Conservation (phyloP, 805 yeast species). For the Ogataea siamensis region DNA sequence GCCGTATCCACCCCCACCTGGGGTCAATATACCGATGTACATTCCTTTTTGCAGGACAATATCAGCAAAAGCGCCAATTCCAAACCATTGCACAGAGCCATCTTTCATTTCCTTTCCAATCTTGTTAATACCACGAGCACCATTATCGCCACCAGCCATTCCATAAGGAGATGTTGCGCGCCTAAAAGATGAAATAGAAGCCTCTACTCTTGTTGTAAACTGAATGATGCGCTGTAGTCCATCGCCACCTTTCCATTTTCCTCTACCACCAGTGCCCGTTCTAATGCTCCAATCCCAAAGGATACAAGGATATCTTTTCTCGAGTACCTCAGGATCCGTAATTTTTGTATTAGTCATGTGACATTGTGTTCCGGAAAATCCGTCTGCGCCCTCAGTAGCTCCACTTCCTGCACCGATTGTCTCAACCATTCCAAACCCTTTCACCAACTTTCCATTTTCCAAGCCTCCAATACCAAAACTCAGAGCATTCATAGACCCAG, state of each 20-base stretch:
- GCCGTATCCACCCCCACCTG: constrained; percentile 14
- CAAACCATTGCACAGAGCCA: constrained; percentile 11
- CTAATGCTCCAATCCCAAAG: constrained; percentile 47
- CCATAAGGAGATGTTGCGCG: constrained; percentile 56
- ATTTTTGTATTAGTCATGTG: constrained; percentile 35
- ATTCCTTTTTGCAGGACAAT: constrained; percentile 7
- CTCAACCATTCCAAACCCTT: constrained; percentile 54
- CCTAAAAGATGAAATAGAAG: constrained; percentile 49
- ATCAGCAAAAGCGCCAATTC: constrained; percentile 11
- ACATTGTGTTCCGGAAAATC: constrained; percentile 53
- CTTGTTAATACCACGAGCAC: constrained; percentile 43
- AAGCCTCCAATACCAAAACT: constrained; percentile 58
- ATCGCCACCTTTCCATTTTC: constrained; percentile 50
- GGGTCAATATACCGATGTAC: constrained; percentile 9
- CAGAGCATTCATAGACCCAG: constrained; percentile 86
- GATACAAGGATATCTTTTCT: constrained; percentile 50
- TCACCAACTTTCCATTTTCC: constrained; percentile 8
- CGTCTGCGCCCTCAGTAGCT: constrained; percentile 35
- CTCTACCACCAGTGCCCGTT: constrained; percentile 48
- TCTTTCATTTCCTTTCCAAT: constrained; percentile 12
- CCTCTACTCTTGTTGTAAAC: constrained; percentile 40
- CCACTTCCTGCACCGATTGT: constrained; percentile 58
- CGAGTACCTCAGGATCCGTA: constrained; percentile 55
- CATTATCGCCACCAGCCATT: constrained; percentile 51
- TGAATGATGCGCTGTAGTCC: constrained; percentile 51